Percentiles rank a stretch among this genome's conserved stretches.
These are phyloP conservation scores for Eucalyptus lansdowneana DNA, from an alignment of 345 rosid species.

Conservation along the genomic window DNA sequence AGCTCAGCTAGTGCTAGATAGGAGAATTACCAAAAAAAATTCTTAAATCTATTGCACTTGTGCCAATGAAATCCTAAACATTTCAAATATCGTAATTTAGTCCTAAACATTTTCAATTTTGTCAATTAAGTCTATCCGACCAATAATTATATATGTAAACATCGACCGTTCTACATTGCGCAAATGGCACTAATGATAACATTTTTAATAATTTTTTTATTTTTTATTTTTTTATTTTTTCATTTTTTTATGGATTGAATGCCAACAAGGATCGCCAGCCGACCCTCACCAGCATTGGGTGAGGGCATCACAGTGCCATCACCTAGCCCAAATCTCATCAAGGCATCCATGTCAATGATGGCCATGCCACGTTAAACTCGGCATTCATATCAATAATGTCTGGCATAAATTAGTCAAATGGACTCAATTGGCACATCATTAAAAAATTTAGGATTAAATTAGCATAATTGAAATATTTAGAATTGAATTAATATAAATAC, in stretches of 20 bases:
- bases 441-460: too few species aligned
- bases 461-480: too few species aligned
- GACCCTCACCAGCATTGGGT: too few species aligned
- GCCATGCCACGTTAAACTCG: accelerated
- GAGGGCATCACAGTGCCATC: background rate
- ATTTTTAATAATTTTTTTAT: too few species aligned
- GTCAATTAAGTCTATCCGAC: accelerated
- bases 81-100: background rate
- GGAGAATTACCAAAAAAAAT: too few species aligned
- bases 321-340: background rate
- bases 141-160: too few species aligned
- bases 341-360: background rate
- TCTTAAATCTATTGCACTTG: too few species aligned
- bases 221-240: too few species aligned
- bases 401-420: too few species aligned
- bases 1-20: background rate
- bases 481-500: too few species aligned
- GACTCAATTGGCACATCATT: background rate
- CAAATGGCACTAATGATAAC: background rate
- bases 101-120: too few species aligned
- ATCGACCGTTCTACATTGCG: accelerated
- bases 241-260: background rate
- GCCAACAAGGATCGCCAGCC: accelerated
- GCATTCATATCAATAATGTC: too few species aligned
- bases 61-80: background rate